phyloP scores from a whole-genome alignment of 2,329 filamentous ascomycete genomes.

The Botrytis porri region DNA sequence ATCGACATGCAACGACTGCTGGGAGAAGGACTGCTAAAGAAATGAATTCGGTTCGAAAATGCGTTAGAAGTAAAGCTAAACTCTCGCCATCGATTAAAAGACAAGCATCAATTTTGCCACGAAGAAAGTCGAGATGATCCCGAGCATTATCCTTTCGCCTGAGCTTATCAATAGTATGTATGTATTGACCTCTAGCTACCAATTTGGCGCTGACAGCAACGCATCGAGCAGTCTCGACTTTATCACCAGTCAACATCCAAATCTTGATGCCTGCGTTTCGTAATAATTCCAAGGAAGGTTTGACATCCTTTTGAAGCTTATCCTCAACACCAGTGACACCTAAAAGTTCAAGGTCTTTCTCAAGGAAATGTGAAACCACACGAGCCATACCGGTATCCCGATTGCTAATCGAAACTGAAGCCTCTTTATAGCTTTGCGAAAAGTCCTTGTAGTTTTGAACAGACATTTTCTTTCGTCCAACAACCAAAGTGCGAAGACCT shows the following conservation, averaged over 20 bases:
- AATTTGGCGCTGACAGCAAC: constrained; percentile 94
- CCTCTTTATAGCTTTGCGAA: constrained; percentile 68
- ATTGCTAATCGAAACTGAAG: constrained; percentile 73
- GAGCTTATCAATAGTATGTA: constrained; percentile 86
- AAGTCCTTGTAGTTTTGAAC: constrained; percentile 79
- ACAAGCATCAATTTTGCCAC: constrained; percentile 81
- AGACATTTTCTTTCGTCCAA: constrained; percentile 87
- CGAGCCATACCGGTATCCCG: constrained; percentile 80
- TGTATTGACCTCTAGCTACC: constrained; percentile 89
- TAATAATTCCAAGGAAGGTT: constrained; percentile 88
- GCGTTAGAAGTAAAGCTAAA: constrained; percentile 74
- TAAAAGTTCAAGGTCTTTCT: constrained; percentile 84
- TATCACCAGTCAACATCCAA: constrained; percentile 99
- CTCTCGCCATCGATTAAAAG: constrained; percentile 95
- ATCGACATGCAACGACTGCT: constrained; percentile 92
- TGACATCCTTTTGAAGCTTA: constrained; percentile 92
- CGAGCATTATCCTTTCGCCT: constrained; percentile 81
- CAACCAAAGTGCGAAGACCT: constrained; percentile 87
- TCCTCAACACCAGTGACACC: constrained; percentile 99
- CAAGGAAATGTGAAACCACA: constrained; percentile 76
- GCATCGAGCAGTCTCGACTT: constrained; percentile 94
- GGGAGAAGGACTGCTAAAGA: constrained; percentile 82
- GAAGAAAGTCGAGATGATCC: constrained; percentile 83
- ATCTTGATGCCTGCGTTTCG: constrained; percentile 98
- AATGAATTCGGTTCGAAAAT: constrained; percentile 84